A percentile compares a stretch with the other conserved stretches of the same genome.
Evolutionary conservation across 768 basidiomycete species (phyloP).

Genomic region (Sporobolomyces roseus): DNA sequence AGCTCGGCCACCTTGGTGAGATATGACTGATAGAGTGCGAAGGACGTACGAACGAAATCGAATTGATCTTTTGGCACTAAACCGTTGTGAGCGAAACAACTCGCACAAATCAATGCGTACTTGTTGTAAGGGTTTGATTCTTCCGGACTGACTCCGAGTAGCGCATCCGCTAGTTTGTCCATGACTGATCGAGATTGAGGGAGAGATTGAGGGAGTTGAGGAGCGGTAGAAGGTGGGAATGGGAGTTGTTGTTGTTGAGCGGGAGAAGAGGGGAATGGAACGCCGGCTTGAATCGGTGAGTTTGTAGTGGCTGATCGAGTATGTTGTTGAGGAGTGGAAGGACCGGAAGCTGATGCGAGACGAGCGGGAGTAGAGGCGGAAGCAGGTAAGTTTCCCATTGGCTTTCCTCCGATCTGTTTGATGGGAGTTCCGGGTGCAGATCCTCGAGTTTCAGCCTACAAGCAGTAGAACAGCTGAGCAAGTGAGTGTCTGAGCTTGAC

Average conservation of each 20-base stretch:
- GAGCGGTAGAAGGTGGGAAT: not conserved
- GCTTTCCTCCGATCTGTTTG: constrained; percentile 1
- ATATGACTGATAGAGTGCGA: too few relatives aligned
- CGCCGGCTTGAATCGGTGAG: constrained; percentile 3
- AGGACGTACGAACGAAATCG: constrained; percentile 73
- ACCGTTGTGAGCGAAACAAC: constrained; percentile 83
- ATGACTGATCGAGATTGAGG: constrained; percentile 70
- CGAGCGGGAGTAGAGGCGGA: constrained; percentile 22
- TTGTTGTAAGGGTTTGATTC: constrained; percentile 57
- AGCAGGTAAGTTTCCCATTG: constrained; percentile 4
- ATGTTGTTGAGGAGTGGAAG: constrained; percentile 12
- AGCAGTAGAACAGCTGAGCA: not conserved
- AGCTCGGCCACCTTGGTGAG: too few relatives aligned
- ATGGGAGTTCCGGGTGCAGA: not conserved
- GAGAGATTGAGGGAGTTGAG: constrained; percentile 37
- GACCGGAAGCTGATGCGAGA: constrained; percentile 5
- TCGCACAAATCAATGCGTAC: constrained; percentile 83
- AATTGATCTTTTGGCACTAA: constrained; percentile 76
- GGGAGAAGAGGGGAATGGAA: constrained; percentile 23
- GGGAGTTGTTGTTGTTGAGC: constrained; percentile 45
- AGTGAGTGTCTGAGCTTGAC: not conserved
- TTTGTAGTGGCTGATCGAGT: not conserved
- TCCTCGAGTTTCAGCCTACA: constrained; percentile 4
- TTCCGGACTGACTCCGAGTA: constrained; percentile 63
- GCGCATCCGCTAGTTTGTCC: constrained; percentile 79